phyloP scores from a whole-genome alignment of 495 filamentous ascomycete genomes.

The Parachaetomium inaequale region DNA sequence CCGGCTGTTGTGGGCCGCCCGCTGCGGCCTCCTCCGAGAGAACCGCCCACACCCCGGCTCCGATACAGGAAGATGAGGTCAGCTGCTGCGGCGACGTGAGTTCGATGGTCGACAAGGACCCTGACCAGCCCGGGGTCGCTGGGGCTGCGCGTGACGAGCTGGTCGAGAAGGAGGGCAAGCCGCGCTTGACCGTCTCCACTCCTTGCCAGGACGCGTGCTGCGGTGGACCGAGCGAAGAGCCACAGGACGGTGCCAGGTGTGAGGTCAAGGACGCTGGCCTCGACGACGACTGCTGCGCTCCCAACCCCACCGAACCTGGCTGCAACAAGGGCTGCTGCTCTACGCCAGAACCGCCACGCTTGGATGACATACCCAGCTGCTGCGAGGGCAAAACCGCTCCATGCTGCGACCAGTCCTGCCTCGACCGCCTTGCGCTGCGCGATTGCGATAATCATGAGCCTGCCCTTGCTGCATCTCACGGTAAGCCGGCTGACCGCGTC shows the following conservation, averaged over 20 bases:
- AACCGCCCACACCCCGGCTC: background rate
- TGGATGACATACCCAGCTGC: constrained; percentile 20
- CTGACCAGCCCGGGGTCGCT: background rate
- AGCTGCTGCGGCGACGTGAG: background rate
- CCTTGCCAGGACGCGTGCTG: no score
- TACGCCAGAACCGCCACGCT: background rate
- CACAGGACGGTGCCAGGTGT: no score
- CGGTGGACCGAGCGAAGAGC: no score
- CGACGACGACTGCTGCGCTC: constrained; percentile 7
- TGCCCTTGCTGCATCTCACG: background rate
- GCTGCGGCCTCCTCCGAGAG: background rate
- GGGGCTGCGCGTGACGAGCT: background rate
- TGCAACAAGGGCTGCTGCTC: constrained; percentile 2
- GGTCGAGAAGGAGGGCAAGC: background rate
- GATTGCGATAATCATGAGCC: constrained; percentile 27
- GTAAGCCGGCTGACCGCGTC: constrained; percentile 1
- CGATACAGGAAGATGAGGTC: background rate
- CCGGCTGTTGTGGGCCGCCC: constrained; percentile 17
- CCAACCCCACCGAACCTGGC: background rate
- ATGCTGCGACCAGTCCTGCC: constrained; percentile 42
- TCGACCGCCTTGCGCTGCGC: constrained; percentile 47
- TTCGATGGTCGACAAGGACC: background rate
- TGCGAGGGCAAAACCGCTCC: constrained; percentile 36
- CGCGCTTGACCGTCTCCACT: no score
- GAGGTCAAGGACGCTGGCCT: no score